Evolutionary conservation across 495 filamentous ascomycete genomes (phyloP), one percentile per base, ranked within the genome.

Genomic region (Tuber melanosporum): DNA sequence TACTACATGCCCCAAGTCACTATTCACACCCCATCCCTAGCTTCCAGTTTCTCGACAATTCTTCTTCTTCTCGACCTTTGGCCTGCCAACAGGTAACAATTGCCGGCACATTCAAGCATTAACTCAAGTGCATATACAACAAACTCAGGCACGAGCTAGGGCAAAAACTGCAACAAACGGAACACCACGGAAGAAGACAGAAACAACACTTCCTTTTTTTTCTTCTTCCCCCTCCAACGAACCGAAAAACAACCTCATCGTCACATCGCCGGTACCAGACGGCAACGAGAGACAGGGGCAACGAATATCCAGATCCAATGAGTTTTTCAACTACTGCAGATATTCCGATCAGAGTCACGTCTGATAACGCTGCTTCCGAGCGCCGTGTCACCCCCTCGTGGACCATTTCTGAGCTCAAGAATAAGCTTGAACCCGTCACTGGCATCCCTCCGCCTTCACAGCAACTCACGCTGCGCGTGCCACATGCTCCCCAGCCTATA

Each of bases 351-450:
- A 88, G 91, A 76, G 91, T 99, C 84, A 91, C 89, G 74, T 94
- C 93, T 70, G 89, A 93, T 62, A 90, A 91, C 82, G 86, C 90
- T 32, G 87, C 87, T 44, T 92, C 93, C 47, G 95, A 99, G 83
- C 91, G 95, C 72, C 92, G 95, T 79, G 89, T 98, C 84, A 94
- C 92, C 14, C 94, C 95, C 4, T 92, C 94, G 81, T 99, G 96
- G 95, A 92, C 91, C 76, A 92, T 99, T 81, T 84, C 89, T 45
- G 91, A 94, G 81, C 88, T 98, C 74, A 98, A 97, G 85, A 85
- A 87, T 39, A 97, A 97, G 85, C 89, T 99, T 69, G 94, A 98
- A 83, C 92, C 94, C 77, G 90, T 99, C 86, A 99, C 95, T 3
- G 95, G 95, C 73, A 89, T 99, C 26, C 94, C 95, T 3, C 92